A percentile compares a stretch with the other conserved stretches of the same genome.
Conservation (phyloP, 352 stramenopile species). For the Globisporangium solare region DNA sequence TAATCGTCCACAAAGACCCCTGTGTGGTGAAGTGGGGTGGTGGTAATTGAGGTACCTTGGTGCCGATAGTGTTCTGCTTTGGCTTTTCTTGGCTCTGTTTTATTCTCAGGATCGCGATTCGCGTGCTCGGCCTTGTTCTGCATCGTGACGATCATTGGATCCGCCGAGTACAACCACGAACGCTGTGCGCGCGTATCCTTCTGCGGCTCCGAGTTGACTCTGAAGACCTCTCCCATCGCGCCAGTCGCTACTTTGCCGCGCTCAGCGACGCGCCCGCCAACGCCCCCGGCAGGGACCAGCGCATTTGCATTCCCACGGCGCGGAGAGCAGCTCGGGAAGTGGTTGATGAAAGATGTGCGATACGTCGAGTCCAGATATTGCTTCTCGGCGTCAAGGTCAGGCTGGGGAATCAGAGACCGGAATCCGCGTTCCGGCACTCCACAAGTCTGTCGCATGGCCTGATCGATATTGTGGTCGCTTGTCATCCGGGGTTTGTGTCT, state of each 20-base stretch:
- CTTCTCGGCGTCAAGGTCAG: conserved; percentile 43
- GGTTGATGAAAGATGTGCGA: conserved; percentile 46
- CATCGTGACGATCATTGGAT: conserved; percentile 59
- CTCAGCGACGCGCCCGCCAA: conserved; percentile 37
- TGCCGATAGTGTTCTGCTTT: conserved; percentile 25
- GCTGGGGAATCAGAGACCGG: conserved; percentile 41
- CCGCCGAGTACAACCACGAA: conserved; percentile 72
- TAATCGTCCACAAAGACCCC: conserved; percentile 67
- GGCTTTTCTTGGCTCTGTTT: conserved; percentile 14
- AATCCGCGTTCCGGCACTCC: conserved; percentile 26
- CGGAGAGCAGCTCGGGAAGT: conserved; percentile 22
- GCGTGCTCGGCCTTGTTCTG: conserved; percentile 23
- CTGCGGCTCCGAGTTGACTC: conserved; percentile 50
- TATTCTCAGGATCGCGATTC: conserved; percentile 2
- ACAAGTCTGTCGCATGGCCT: conserved; percentile 46
- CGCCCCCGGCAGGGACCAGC: conserved; percentile 39
- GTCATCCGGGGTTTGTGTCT: conserved; percentile 46
- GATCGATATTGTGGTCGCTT: conserved; percentile 49
- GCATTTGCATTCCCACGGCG: conserved; percentile 10
- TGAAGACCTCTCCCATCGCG: conserved; percentile 61
- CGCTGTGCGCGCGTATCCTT: conserved; percentile 64
- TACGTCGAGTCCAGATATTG: conserved; percentile 64
- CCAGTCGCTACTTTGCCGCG: conserved; percentile 61
- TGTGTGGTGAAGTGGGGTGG: conserved; percentile 40
- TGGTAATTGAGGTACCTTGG: conserved; percentile 58